phyloP scores from a whole-genome alignment of 805 yeast genomes.

The Komagataella populi region DNA sequence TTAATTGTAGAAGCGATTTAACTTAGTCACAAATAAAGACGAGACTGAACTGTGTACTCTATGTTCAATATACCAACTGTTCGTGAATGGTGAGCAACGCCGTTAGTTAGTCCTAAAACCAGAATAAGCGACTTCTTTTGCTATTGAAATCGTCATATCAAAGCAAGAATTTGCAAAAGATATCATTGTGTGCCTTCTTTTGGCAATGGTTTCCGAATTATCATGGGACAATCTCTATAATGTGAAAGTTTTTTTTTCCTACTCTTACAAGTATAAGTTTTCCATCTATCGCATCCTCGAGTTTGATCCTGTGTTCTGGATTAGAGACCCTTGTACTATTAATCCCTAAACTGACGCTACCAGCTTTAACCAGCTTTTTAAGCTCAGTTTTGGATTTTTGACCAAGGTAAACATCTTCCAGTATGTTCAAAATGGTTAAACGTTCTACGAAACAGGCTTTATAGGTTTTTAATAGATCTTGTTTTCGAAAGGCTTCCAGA shows the following conservation, averaged over 20 bases:
- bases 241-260: constrained; percentile 60
- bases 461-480: constrained; percentile 34
- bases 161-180: neutral
- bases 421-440: constrained; percentile 33
- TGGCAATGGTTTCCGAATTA: neutral
- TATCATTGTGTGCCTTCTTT: too few relatives aligned
- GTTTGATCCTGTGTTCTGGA: constrained; percentile 33
- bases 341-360: constrained; percentile 63
- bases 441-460: constrained; percentile 15
- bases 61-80: too few relatives aligned
- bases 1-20: too few relatives aligned
- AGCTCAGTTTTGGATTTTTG: constrained; percentile 25
- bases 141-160: too few relatives aligned
- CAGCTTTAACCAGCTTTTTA: constrained; percentile 42
- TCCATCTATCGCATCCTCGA: constrained; percentile 40
- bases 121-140: too few relatives aligned
- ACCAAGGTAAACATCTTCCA: constrained; percentile 32
- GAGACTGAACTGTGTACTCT: too few relatives aligned
- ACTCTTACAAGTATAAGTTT: constrained; percentile 50
- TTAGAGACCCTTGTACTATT: constrained; percentile 36
- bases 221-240: constrained; percentile 25
- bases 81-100: too few relatives aligned
- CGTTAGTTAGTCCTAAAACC: too few relatives aligned
- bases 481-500: constrained; percentile 39
- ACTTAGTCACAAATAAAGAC: too few relatives aligned